Percentiles rank a stretch among this genome's conserved stretches.
Conservation (phyloP, 345 rosid species). For the Arabidopsis arenosa region DNA sequence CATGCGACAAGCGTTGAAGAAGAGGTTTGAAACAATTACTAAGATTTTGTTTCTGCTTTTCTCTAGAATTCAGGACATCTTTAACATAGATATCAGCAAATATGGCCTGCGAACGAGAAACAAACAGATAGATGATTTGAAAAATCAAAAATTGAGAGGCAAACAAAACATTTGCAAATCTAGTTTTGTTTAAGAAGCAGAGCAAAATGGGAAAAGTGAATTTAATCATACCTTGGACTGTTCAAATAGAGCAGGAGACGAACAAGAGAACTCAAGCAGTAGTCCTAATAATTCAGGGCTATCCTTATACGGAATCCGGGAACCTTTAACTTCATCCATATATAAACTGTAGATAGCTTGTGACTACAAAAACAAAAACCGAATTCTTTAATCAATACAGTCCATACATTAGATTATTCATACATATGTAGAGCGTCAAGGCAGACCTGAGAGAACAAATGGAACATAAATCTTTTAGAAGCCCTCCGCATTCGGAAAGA, state of each 20-base stretch:
- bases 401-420: background rate
- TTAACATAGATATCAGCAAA: constrained; percentile 81
- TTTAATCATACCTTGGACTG: constrained; percentile 61
- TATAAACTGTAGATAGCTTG: constrained; percentile 65
- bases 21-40: constrained; percentile 73
- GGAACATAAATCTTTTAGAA: constrained; percentile 67
- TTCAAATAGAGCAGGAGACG: constrained; percentile 57
- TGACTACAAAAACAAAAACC: constrained; percentile 56
- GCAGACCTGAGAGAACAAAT: constrained; percentile 81
- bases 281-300: constrained; percentile 69
- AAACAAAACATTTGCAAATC: background rate
- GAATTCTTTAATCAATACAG: background rate
- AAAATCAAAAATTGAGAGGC: background rate
- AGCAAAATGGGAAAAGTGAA: constrained; percentile 8
- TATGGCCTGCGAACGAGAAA: constrained; percentile 43
- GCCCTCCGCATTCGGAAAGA: constrained; percentile 76
- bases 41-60: constrained; percentile 64
- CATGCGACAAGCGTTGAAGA: constrained; percentile 64
- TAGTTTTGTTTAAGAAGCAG: constrained; percentile 2
- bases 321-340: constrained; percentile 64
- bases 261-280: constrained; percentile 71
- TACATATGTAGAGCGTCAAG: constrained; percentile 1
- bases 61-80: constrained; percentile 81
- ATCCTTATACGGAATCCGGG: constrained; percentile 74
- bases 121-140: background rate